phyloP scores from a whole-genome alignment of 2,329 filamentous ascomycete species.

The Alternaria longipes region DNA sequence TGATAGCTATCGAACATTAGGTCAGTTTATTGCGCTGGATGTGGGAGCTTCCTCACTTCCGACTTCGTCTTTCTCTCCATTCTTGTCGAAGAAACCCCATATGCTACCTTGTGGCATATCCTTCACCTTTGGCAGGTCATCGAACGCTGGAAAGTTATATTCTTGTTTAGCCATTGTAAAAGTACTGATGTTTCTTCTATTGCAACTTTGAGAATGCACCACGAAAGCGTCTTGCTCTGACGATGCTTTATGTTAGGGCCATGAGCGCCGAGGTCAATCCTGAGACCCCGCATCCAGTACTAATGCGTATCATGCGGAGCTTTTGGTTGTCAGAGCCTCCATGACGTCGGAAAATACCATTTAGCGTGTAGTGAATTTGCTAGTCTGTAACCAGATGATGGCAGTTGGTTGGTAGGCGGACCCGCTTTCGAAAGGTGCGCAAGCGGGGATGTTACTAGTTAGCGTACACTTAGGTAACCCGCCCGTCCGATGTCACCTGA shows the following conservation, averaged over 20 bases:
- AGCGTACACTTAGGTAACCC: slow-evolving; percentile 2
- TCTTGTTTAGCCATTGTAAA: slow-evolving; percentile 18
- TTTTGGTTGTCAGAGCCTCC: neutral
- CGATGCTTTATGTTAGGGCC: neutral
- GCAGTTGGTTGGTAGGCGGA: neutral
- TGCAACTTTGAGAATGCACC: neutral
- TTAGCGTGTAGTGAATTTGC: neutral
- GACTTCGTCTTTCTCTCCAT: slow-evolving; percentile 60
- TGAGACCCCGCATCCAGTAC: slow-evolving; percentile 8
- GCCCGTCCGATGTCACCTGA: neutral
- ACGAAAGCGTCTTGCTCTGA: neutral
- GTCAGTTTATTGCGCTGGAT: neutral
- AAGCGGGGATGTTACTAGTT: neutral
- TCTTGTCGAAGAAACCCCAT: slow-evolving; percentile 48
- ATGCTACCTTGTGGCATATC: slow-evolving; percentile 46
- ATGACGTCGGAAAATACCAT: slow-evolving; percentile 8
- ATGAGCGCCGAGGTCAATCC: slow-evolving; percentile 3
- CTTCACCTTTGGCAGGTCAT: slow-evolving; percentile 43
- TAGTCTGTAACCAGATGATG: neutral
- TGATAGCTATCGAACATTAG: slow-evolving; percentile 43
- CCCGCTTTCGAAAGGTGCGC: slow-evolving; percentile 1
- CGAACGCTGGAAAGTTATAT: slow-evolving; percentile 43
- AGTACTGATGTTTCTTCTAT: neutral
- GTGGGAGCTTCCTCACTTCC: slow-evolving; percentile 53
- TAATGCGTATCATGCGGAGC: slow-evolving; percentile 1